phyloP scores from a whole-genome alignment of 371 early-diverging fungal genomes.

The Vairimorpha ceranae region DNA sequence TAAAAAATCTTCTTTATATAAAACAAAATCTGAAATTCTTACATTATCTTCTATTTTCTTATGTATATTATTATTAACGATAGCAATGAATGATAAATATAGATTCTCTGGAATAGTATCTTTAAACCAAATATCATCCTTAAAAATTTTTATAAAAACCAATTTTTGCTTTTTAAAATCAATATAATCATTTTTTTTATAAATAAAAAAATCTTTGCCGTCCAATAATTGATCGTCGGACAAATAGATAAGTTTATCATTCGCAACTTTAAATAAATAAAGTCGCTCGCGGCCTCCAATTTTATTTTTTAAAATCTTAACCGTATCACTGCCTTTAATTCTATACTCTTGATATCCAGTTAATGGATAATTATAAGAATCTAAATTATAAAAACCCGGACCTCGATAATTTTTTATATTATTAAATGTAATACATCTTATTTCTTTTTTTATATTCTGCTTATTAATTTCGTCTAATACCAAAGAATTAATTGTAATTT shows the following conservation, averaged over 20 bases:
- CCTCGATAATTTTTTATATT: conserved; percentile 33
- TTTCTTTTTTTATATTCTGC: neutral
- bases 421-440: conserved; percentile 14
- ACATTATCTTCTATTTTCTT: conserved; percentile 1
- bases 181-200: conserved; percentile 14
- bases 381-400: conserved; percentile 16
- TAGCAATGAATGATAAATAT: conserved; percentile 3
- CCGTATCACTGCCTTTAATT: conserved; percentile 10
- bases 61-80: conserved; percentile 8
- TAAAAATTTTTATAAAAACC: conserved; percentile 36
- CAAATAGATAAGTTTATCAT: neutral
- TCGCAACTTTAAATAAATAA: conserved; percentile 20
- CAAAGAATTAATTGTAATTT: conserved; percentile 8
- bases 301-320: conserved; percentile 25
- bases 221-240: neutral
- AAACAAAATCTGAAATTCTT: neutral
- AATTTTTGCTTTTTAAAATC: conserved; percentile 18
- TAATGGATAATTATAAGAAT: conserved; percentile 23
- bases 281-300: neutral
- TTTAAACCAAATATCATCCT: conserved; percentile 17
- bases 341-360: conserved; percentile 13
- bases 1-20: conserved; percentile 16
- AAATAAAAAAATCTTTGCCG: conserved; percentile 24
- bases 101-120: conserved; percentile 23
- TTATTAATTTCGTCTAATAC: conserved; percentile 8